Conservation (phyloP, 495 filamentous ascomycete genomes). For the Elasticomyces elasticus region DNA sequence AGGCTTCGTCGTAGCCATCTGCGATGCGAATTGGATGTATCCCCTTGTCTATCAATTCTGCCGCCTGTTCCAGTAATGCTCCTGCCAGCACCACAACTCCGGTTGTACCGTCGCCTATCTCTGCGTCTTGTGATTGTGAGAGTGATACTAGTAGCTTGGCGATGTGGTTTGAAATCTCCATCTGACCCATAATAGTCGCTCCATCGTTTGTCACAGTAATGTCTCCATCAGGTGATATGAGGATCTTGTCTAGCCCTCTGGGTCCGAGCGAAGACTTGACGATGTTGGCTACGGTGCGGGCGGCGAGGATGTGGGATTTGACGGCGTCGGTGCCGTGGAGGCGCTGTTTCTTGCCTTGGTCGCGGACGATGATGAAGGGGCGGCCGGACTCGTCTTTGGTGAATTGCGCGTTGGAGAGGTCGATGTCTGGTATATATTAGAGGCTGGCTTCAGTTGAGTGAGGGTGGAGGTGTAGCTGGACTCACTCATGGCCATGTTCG, state of each 20-base stretch:
- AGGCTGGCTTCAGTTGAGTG: background rate
- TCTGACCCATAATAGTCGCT: slow-evolving; percentile 92
- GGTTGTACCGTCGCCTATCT: slow-evolving; percentile 97
- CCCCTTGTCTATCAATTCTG: slow-evolving; percentile 97
- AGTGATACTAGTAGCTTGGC: slow-evolving; percentile 93
- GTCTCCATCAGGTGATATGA: slow-evolving; percentile 97
- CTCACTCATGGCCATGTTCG: slow-evolving; percentile 22
- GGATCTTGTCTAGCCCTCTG: slow-evolving; percentile 94
- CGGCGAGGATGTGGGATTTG: slow-evolving; percentile 94
- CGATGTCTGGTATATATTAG: slow-evolving; percentile 12
- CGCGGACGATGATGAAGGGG: slow-evolving; percentile 96
- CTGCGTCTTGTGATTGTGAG: slow-evolving; percentile 98
- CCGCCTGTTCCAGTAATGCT: slow-evolving; percentile 91
- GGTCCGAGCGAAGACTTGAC: slow-evolving; percentile 96
- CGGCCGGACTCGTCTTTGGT: slow-evolving; percentile 90
- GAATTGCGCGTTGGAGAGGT: slow-evolving; percentile 47
- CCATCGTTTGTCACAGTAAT: slow-evolving; percentile 99
- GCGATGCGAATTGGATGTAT: slow-evolving; percentile 98
- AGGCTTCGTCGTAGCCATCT: slow-evolving; percentile 94
- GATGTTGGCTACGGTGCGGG: slow-evolving; percentile 89
- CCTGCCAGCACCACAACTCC: slow-evolving; percentile 95
- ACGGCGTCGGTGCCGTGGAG: slow-evolving; percentile 93
- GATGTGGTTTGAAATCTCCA: slow-evolving; percentile 98
- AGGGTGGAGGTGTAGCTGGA: slow-evolving; percentile 27
- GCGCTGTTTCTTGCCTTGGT: slow-evolving; percentile 97